Base-by-base conservation (phyloP, 169 alveolate genomes). In the Plasmodium cynomolgi region DNA sequence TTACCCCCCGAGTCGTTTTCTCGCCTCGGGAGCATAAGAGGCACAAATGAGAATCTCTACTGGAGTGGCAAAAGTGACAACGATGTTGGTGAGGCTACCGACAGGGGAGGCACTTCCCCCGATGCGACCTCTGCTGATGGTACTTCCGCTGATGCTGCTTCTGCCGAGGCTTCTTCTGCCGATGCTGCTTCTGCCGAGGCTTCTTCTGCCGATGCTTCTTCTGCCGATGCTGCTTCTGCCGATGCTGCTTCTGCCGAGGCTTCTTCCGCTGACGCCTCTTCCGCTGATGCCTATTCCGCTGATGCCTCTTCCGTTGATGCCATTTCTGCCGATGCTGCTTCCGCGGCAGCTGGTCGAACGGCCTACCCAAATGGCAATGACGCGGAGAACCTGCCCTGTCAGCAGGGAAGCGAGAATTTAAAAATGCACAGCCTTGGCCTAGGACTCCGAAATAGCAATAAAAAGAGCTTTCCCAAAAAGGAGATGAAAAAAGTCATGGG, bases 401-500 rank as follows among this genome's bases (percentile, higher is more conserved):
- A 68, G n/a, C n/a, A 23, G 4, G 37, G n/a, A 9, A 1, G 31
- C 37, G 31, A 20, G 41, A 68, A 68, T 26, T 26, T 68, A 9
- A 68, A 68, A 68, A 11, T n/a, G 37, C 77, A 68, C 77, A 29
- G 31, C 20, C 31, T 68, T 68, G 77, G 77, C 17, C 41, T 29
- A 8, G 37, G 37, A 26, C 37, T 26, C 77, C 29, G 23, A 44
- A 56, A 44, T 7, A 62, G 44, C 44, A 20, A 58, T 23, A 58
- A 77, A 34, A 80, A 80, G 11, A n/a, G 8, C n/a, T 9, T 7
- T 6, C 17, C 23, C 7, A 88, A 80, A 58, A 31, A 41, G 44
- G 75, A 77, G 17, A 77, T 29, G 29, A 88, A 88, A 34, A 88
- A 34, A 17, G 94, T 88, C 26, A 9, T 88, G 34, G 94, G 94